These are phyloP conservation scores for Russula vinacea DNA, from an alignment of 768 basidiomycete genomes.

Conservation along the genomic window DNA sequence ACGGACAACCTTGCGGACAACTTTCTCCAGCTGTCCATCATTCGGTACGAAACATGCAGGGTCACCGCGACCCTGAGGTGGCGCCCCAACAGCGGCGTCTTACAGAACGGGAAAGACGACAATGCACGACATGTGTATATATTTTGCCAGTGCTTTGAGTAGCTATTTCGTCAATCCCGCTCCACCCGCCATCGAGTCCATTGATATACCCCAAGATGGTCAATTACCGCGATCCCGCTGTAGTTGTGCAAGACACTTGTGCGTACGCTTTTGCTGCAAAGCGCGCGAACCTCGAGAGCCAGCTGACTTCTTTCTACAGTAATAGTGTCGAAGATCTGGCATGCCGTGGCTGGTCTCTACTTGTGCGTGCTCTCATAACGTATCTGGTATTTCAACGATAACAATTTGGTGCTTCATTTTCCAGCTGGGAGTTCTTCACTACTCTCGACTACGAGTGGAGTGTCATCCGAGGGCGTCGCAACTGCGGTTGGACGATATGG, in stretches of 20 bases:
- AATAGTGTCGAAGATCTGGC: neutral
- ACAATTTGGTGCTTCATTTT: neutral
- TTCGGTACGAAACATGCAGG: no score
- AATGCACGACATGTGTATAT: no score
- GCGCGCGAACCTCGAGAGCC: neutral
- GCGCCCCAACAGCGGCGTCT: no score
- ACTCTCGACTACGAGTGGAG: neutral
- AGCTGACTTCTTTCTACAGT: neutral
- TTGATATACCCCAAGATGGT: neutral
- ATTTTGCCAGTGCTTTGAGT: neutral
- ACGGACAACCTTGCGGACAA: no score
- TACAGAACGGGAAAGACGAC: neutral
- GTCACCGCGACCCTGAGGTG: neutral
- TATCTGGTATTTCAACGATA: no score
- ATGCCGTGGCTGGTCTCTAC: neutral
- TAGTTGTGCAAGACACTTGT: neutral
- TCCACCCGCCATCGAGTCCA: no score
- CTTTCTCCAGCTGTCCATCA: no score
- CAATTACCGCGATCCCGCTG: neutral
- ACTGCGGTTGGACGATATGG: neutral
- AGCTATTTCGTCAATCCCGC: neutral
- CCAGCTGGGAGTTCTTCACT: neutral
- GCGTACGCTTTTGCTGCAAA: neutral
- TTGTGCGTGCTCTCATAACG: constrained; percentile 6
- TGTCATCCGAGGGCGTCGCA: neutral